phyloP scores from a whole-genome alignment of 345 rosid genomes.

The Salix purpurea region DNA sequence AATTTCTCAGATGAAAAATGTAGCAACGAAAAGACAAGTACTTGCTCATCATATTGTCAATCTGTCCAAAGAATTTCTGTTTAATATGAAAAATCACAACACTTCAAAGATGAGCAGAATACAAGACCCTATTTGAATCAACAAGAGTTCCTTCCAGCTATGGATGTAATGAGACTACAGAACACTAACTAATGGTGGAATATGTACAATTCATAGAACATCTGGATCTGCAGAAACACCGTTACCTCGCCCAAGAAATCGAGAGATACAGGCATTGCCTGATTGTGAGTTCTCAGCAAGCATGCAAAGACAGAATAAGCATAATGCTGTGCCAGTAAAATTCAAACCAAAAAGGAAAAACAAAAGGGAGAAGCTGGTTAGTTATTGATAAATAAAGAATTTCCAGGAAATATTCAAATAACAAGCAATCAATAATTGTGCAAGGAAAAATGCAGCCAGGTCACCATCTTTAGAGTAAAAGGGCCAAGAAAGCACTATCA shows the following conservation, averaged over 20 bases:
- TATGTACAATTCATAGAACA: not conserved
- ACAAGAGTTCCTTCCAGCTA: not conserved
- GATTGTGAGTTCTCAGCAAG: constrained; percentile 54
- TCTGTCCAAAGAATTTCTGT: too few species aligned
- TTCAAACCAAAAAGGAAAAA: not conserved
- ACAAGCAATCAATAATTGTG: not conserved
- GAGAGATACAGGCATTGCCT: constrained; percentile 30
- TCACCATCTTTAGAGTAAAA: not conserved
- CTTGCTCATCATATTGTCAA: too few species aligned
- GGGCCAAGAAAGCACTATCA: not conserved
- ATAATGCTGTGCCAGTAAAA: constrained; percentile 48
- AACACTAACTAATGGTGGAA: not conserved
- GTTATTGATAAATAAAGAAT: not conserved
- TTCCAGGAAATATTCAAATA: not conserved
- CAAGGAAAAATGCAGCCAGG: not conserved
- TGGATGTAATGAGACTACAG: not conserved
- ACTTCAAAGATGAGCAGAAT: not conserved
- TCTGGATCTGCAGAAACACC: constrained; percentile 35
- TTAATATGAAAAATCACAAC: not conserved
- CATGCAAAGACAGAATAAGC: constrained; percentile 74
- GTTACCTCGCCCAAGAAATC: constrained; percentile 40
- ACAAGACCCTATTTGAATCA: not conserved
- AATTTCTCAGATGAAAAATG: too few species aligned
- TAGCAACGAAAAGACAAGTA: too few species aligned
- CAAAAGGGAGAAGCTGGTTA: not conserved